Base-by-base conservation (phyloP, 1,284 basidiomycete species). In the Cryptococcus floricola region DNA sequence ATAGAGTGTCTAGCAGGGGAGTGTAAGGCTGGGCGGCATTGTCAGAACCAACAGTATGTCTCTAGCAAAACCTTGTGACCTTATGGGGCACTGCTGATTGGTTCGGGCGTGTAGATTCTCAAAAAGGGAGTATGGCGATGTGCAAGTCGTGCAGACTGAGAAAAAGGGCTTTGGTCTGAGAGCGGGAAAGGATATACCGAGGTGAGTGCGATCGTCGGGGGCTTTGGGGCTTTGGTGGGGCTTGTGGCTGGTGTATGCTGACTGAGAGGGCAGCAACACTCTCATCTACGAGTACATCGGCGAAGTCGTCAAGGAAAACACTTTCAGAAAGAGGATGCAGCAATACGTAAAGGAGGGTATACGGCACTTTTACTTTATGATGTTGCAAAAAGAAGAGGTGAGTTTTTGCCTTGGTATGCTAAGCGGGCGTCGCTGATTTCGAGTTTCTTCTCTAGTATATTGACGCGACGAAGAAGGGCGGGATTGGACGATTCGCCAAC, bases 251-350 rank as follows among this genome's bases (percentile, higher is more conserved):
- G 23, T 23, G 25, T 37, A 28, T 41, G 43, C 54, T 55, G 48
- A 55, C 25, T 10, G 13, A 46, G n/a, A 23, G 18, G 31, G 23
- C 69, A 94, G 93, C 64, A 94, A 98, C 70, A 71, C 84, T 0
- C 94, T 99, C 76, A 88, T 99, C 57, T 98, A 97, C 76, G 95
- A 99, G 77, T 98, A 99, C 73, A 86, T 98, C 27, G 96, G 96
- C 44, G 96, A 99, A 66, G 92, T 99, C 19, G 89, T 99, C 63
- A 87, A 85, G 58, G 88, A 91, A 45, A 80, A 82, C 16, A 87
- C 87, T 16, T 97, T 99, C 75, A 85, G 88, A 75, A 91, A 91
- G 73, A 86, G 95, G 41, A 98, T 98, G 92, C 84, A 88, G 50
- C 86, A 88, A 39, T 99, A 99, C 73, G 92, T 86, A 2, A 83